Evolutionary conservation across 2,329 filamentous ascomycete genomes (phyloP), one percentile per base, ranked within the genome.

Genomic region (Penicillium sp.): DNA sequence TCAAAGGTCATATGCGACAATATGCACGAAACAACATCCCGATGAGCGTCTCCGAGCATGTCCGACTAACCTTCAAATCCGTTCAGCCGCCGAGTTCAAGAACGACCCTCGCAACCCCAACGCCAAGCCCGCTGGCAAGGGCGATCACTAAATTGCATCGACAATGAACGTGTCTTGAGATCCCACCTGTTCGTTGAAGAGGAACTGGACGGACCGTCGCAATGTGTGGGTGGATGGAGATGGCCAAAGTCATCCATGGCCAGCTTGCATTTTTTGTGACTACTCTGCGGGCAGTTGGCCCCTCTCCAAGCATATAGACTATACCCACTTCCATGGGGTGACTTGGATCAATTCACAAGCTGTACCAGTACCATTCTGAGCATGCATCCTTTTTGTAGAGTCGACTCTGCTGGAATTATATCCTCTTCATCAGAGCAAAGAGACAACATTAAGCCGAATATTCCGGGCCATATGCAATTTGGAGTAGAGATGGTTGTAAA

Each of bases 51-150:
- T 49, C 3, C 35, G 19, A 14, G 34, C 23, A 58, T 44, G 26
- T 43, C 58, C 14, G 38, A 53, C 66, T 69, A 62, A 70, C 59
- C 41, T 47, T 55, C 48, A 7, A 42, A 42, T 51, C 41, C 42
- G 38, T 53, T 26, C 47, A 97, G 93, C 86, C 81, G 90, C 89
- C 68, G 91, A 97, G 81, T 97, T 84, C 85, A 95, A 92, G 87
- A 95, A 96, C 82, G 93, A 97, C 79, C 91, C 92, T 65, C 87
- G 92, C 77, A 97, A 97, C 68, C 76, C 76, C 57, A 74, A 76
- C 64, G 66, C 67, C 40, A 70, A 74, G 66, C 61, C 64, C 45
- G 32, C 51, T 43, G 45, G 56, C 59, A 72, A 73, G 66, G 52
- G 61, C 41, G 56, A 51, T 29, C 72, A 74, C 65, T 75, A 72